Percentiles rank a stretch among this genome's conserved stretches.
These are phyloP conservation scores for Yamadazyma olivae DNA, from an alignment of 805 yeast genomes.

Conservation along the genomic window DNA sequence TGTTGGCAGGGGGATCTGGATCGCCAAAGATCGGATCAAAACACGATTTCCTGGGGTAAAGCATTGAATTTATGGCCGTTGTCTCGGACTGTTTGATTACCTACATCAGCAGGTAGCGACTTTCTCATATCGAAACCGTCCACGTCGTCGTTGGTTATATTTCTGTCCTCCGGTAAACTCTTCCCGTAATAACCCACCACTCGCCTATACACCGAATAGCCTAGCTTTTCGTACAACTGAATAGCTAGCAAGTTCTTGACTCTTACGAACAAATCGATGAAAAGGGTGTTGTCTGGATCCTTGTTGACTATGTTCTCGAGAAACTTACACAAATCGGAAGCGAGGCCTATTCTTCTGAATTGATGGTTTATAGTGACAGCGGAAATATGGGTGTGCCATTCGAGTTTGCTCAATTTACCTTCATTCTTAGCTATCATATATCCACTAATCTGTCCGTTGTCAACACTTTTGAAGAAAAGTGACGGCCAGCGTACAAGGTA, in stretches of 20 bases:
- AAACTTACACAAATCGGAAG: slow-evolving; percentile 71
- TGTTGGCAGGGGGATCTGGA: no score
- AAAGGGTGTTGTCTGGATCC: slow-evolving; percentile 74
- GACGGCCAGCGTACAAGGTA: slow-evolving; percentile 88
- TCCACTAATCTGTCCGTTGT: slow-evolving; percentile 49
- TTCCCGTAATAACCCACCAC: slow-evolving; percentile 85
- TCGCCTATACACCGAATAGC: slow-evolving; percentile 79
- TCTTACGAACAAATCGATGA: slow-evolving; percentile 88
- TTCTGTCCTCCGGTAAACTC: slow-evolving; percentile 45
- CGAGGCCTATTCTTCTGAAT: slow-evolving; percentile 83
- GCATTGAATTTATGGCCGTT: slow-evolving; percentile 62
- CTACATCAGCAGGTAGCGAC: slow-evolving; percentile 54
- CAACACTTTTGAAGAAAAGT: slow-evolving; percentile 70
- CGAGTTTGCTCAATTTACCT: slow-evolving; percentile 60
- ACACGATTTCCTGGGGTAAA: slow-evolving; percentile 63
- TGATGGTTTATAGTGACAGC: slow-evolving; percentile 88
- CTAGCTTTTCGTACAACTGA: slow-evolving; percentile 78
- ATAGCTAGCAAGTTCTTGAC: slow-evolving; percentile 81
- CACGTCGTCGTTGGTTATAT: slow-evolving; percentile 54
- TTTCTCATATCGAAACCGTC: slow-evolving; percentile 92
- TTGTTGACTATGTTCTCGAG: slow-evolving; percentile 68
- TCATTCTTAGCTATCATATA: slow-evolving; percentile 97
- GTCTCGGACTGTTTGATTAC: slow-evolving; percentile 49
- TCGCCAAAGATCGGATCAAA: no score
- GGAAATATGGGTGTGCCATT: slow-evolving; percentile 96